Evolutionary conservation across 352 stramenopile species (phyloP), one percentile per base, ranked within the genome.

Genomic region (Pythium biforme): DNA sequence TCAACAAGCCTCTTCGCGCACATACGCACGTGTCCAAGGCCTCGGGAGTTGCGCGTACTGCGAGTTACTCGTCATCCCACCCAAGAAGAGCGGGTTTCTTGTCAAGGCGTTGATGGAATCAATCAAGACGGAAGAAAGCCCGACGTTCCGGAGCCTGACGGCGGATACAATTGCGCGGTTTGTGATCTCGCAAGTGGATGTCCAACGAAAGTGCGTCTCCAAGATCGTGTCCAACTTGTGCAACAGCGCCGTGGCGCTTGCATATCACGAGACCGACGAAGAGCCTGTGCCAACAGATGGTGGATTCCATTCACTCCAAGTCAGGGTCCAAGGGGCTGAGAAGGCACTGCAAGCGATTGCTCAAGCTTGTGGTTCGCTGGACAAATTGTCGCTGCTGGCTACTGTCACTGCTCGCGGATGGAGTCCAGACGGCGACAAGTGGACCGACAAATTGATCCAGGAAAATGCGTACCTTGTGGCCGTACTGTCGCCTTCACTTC

Each of bases 151-250:
- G 26, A 33, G 25, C 1, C 63, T 92, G 22, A 74, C 76, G n/a
- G 72, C 84, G 2, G 55, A 73, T 33, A 68, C 81, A 0, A 59
- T 95, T 22, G 82, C 79, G 1, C 47, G 66, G 11, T 95, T 95
- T 69, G 69, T 86, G 2, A 54, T 88, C 12, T 68, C 58, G 0
- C 79, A 93, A 56, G 66, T 69, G 8, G 22, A 54, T 14, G 40
- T 68, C 31, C 86, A 95, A 62, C 76, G 74, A 23, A 91, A 90
- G 33, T 93, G 82, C 62, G 78, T 92, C 12, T 49, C 63, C 9
- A 95, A 95, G 62, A 87, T 95, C 31, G 59, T 91, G n/a, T 75
- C 70, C 2, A 95, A 95, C 41, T 68, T 95, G 0, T 89, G 77
- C 64, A 85, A 88, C 59, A 92, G 74, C 45, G 81, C 85, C 0